Evolutionary conservation across 139 green algal genomes (phyloP).

Genomic region (Coelastrella sp.): DNA sequence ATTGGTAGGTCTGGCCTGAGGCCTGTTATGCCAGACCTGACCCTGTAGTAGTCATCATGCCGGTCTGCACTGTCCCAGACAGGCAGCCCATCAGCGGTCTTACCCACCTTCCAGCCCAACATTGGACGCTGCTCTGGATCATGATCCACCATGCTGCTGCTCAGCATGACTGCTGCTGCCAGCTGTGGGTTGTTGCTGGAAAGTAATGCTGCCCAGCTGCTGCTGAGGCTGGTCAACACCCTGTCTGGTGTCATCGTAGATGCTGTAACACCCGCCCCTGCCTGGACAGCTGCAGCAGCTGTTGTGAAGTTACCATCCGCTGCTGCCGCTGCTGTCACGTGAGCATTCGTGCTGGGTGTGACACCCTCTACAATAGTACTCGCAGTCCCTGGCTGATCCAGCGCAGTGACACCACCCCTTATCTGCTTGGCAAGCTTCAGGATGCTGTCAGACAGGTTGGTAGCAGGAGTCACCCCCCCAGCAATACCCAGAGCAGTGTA

Average conservation of each 20-base stretch:
- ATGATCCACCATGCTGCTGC: background rate
- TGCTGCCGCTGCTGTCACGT: background rate
- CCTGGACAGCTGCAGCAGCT: background rate
- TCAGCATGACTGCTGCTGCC: constrained; percentile 27
- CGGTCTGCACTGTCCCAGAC: background rate
- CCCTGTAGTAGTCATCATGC: constrained; percentile 42
- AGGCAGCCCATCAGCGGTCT: background rate
- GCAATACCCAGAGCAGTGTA: background rate
- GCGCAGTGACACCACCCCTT: background rate
- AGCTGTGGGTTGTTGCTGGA: constrained; percentile 7
- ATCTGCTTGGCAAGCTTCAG: background rate
- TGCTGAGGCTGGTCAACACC: background rate
- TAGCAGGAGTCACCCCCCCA: background rate
- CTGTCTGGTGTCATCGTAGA: background rate
- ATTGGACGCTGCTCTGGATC: constrained; percentile 36
- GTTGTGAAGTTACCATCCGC: background rate
- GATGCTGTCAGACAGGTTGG: background rate
- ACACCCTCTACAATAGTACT: background rate
- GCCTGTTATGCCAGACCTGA: constrained; percentile 7
- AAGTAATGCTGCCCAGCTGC: background rate
- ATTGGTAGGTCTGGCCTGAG: constrained; percentile 22
- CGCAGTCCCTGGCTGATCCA: background rate
- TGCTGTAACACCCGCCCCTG: background rate
- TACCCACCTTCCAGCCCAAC: constrained; percentile 34
- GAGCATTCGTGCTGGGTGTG: background rate